These are phyloP conservation scores for Dendrocalamus sinicus DNA, from an alignment of 176 grass and related monocot species.

Conservation along the genomic window DNA sequence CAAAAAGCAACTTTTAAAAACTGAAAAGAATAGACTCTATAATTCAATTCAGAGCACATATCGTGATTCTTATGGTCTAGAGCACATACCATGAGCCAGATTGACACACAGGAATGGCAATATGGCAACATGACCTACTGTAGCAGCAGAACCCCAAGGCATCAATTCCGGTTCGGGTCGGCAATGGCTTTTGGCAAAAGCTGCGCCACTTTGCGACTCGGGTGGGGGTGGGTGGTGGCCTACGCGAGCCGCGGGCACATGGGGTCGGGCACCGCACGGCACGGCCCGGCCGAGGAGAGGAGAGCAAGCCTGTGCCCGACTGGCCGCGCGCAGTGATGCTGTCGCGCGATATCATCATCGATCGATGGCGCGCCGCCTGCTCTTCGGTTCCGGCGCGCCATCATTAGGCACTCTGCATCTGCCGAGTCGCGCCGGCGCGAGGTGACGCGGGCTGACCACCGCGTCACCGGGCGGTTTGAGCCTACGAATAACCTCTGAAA, in stretches of 20 bases:
- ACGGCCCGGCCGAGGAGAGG: neutral
- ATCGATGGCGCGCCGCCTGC: conserved; percentile 14
- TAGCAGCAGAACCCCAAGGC: neutral
- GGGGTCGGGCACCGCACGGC: neutral
- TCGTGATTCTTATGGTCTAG: neutral
- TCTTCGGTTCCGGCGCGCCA: neutral
- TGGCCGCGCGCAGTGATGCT: neutral
- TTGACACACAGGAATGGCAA: neutral
- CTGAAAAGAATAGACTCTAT: no score
- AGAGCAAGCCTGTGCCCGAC: neutral
- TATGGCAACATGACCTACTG: neutral
- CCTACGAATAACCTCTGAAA: neutral
- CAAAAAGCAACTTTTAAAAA: no score
- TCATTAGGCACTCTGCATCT: conserved; percentile 26
- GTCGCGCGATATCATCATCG: conserved; percentile 25
- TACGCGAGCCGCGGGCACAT: conserved; percentile 14
- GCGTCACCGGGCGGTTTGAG: neutral
- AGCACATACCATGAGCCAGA: neutral
- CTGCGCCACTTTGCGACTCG: conserved; percentile 33
- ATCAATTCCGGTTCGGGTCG: neutral
- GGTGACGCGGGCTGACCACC: neutral
- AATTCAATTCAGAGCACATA: conserved; percentile 18
- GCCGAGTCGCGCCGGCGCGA: neutral
- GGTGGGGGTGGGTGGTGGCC: conserved; percentile 16
- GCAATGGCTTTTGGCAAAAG: conserved; percentile 39